Evolutionary conservation across 2,329 filamentous ascomycete genomes (phyloP), one percentile per base, ranked within the genome.

Genomic region (Epicoccum sorghinum): DNA sequence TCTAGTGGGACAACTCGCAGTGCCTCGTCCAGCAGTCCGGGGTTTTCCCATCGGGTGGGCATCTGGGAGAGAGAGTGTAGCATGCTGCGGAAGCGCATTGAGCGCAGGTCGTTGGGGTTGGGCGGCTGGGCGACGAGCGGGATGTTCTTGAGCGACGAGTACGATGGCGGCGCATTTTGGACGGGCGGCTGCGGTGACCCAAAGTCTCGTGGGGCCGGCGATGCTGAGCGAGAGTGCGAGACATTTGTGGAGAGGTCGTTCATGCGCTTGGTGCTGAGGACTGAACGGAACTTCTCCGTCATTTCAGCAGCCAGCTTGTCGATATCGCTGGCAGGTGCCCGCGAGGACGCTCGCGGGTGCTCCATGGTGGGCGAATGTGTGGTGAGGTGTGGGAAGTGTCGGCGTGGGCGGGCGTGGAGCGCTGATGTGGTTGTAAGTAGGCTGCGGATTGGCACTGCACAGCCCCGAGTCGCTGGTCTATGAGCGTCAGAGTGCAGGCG

Each of bases 21-120:
- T 4, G 93, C 95, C 74, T 98, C 93, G 72, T 99, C 95, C 47
- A 99, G 80, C 9, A 98, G 79, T 32, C 95, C 95, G 0, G 95
- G 93, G 75, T 99, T 98, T 76, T 99, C 95, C 79, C 96, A 99
- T 73, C 93, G 95, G 18, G 88, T 89, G 14, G 95, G 95, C 40
- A 92, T 96, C 55, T 89, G 83, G 13, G 93, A 96, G 18, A 98
- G 78, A 18, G 90, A 91, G 62, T 96, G 84, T 39, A 98, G 83
- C 57, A 96, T 84, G 76, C 89, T 96, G 58, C 77, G 76, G 70
- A 82, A 81, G 46, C 79, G 78, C 35, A 80, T 63, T 10, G 78
- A 80, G 48, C 78, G 78, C 44, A 73, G 68, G 60, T 82, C 80
- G 39, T 70, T 72, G 6, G 95, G 93, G 23, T 71, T 72, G 4